Percentiles rank a stretch among this genome's conserved stretches.
Conservation (phyloP, 257 asterid genomes). For the Fraxinus excelsior region DNA sequence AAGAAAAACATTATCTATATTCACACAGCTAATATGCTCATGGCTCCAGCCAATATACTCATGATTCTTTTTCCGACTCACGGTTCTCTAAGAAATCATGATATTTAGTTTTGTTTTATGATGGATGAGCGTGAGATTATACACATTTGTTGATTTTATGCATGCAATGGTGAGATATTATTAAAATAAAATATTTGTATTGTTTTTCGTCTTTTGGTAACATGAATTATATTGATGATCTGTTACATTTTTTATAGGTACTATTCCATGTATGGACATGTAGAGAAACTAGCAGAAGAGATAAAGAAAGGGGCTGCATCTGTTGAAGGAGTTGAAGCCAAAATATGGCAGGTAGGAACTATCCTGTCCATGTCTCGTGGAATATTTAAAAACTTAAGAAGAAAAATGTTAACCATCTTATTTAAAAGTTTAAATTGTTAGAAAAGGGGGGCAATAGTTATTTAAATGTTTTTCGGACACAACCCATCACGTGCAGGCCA, state of each 20-base stretch:
- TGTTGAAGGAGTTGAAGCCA: conserved; percentile 82
- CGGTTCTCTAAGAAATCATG: not conserved
- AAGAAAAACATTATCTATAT: not conserved
- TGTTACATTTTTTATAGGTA: conserved; percentile 38
- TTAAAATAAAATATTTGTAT: not conserved
- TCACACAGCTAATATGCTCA: not conserved
- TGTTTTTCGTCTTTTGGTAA: not conserved
- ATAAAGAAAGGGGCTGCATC: conserved; percentile 72
- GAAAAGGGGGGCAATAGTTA: not conserved
- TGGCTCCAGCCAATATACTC: not conserved
- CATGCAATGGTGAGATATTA: not conserved
- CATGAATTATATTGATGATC: conserved; percentile 6
- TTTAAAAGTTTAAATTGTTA: not conserved
- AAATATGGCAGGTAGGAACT: conserved; percentile 66
- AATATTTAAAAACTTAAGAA: not conserved
- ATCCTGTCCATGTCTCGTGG: conserved; percentile 4
- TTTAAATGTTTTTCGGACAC: not conserved
- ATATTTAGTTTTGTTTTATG: not conserved
- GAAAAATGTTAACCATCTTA: not conserved
- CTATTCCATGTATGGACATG: conserved; percentile 83
- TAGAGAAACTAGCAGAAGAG: conserved; percentile 79
- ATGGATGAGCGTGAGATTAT: conserved; percentile 1
- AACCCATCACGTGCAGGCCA: not conserved
- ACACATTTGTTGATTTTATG: not conserved
- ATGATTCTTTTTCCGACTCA: not conserved